Conservation (phyloP, 805 yeast species). For the fission yeast (Schizosaccharomyces pombe) region DNA sequence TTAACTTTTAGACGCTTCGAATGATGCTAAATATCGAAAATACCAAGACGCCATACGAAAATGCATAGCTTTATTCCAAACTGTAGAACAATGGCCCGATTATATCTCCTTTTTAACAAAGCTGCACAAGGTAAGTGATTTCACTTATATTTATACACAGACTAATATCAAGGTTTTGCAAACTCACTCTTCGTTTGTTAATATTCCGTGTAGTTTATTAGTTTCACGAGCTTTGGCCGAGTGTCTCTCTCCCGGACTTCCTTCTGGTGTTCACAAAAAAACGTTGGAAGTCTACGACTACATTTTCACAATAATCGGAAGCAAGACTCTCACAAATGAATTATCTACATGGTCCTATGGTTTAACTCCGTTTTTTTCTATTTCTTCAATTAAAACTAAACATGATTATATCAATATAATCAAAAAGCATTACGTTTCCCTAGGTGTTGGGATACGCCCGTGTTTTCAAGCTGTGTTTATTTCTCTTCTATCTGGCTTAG, state of each 20-base stretch:
- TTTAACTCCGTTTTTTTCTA: not conserved
- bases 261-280: conserved; percentile 89
- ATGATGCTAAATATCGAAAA: conserved; percentile 40
- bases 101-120: conserved; percentile 72
- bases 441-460: not conserved
- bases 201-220: conserved; percentile 40
- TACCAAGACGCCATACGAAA: conserved; percentile 45
- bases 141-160: no score
- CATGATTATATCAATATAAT: not conserved
- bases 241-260: conserved; percentile 59
- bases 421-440: not conserved
- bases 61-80: conserved; percentile 51
- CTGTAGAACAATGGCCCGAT: conserved; percentile 93
- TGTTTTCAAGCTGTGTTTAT: conserved; percentile 3
- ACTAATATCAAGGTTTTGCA: conserved; percentile 12
- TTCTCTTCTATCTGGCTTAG: not conserved
- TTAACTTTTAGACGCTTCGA: conserved; percentile 4
- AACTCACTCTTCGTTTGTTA: conserved; percentile 13
- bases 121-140: conserved; percentile 41
- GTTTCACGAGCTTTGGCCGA: conserved; percentile 52
- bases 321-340: not conserved
- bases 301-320: conserved; percentile 23
- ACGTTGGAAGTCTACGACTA: conserved; percentile 52
- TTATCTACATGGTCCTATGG: not conserved
- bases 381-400: conserved; percentile 7